Conservation (phyloP, 805 yeast genomes). For the Maudiozyma turicensis region DNA sequence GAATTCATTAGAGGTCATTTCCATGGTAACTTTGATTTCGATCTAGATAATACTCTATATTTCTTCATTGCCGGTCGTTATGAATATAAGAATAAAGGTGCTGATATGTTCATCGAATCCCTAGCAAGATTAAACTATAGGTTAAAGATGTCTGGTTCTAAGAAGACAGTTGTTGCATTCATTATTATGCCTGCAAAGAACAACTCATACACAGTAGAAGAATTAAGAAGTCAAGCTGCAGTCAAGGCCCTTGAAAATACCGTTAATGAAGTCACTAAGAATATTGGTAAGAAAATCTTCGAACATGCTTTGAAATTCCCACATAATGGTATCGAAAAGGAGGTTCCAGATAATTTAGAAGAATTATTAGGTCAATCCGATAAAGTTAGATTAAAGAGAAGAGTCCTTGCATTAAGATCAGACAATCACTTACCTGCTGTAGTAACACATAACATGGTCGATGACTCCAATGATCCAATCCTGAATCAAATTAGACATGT, state of each 20-base stretch:
- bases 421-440: conserved; percentile 79
- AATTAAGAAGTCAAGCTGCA: conserved; percentile 92
- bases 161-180: conserved; percentile 90
- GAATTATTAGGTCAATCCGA: conserved; percentile 81
- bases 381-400: conserved; percentile 77
- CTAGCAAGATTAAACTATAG: conserved; percentile 86
- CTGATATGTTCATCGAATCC: conserved; percentile 87
- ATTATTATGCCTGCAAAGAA: conserved; percentile 97
- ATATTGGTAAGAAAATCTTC: conserved; percentile 78
- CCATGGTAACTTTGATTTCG: conserved; percentile 93
- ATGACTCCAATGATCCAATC: conserved; percentile 85
- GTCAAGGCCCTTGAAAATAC: conserved; percentile 83
- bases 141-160: conserved; percentile 70
- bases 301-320: conserved; percentile 78
- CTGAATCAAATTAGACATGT: conserved; percentile 87
- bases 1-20: conserved; percentile 95
- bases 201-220: conserved; percentile 90
- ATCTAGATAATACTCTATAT: conserved; percentile 84
- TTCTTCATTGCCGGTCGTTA: conserved; percentile 96
- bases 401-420: conserved; percentile 79
- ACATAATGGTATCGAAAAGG: conserved; percentile 40
- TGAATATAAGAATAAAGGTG: conserved; percentile 94
- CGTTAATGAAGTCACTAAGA: conserved; percentile 75
- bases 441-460: conserved; percentile 94
- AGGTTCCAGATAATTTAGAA: conserved; percentile 64